Evolutionary conservation across 495 filamentous ascomycete genomes (phyloP).

Genomic region (Penicillium desertorum): DNA sequence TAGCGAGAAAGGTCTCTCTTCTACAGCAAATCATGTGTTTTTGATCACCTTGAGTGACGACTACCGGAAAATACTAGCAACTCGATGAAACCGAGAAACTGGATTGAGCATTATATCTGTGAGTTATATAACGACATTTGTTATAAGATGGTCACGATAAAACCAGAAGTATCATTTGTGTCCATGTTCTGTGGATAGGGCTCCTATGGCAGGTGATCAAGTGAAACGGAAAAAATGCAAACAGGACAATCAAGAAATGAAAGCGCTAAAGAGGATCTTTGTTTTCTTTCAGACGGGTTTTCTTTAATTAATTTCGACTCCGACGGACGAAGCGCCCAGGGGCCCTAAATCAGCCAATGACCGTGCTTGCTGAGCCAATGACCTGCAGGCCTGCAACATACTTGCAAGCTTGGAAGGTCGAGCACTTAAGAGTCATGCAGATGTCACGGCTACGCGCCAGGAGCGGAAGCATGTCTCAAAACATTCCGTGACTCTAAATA

Average conservation of each 20-base stretch:
- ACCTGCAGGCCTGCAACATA: conserved; percentile 21
- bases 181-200: background rate
- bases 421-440: conserved; percentile 2
- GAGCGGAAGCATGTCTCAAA: conserved; percentile 22
- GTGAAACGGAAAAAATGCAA: background rate
- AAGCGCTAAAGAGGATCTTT: background rate
- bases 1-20: too few species aligned
- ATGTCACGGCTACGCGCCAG: conserved; percentile 25
- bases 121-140: too few species aligned
- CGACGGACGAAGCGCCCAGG: conserved; percentile 20
- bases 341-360: conserved; percentile 6
- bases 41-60: too few species aligned
- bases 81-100: too few species aligned
- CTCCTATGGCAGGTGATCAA: background rate
- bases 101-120: too few species aligned
- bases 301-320: background rate
- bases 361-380: conserved; percentile 9
- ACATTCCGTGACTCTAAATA: conserved; percentile 13
- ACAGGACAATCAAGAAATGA: conserved; percentile 1
- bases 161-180: too few species aligned
- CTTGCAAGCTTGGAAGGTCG: conserved; percentile 8
- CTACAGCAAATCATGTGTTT: too few species aligned
- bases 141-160: too few species aligned
- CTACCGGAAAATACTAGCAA: too few species aligned
- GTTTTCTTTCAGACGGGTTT: background rate